Base-by-base conservation (phyloP, 805 yeast species). In the Suhomyces sp. region DNA sequence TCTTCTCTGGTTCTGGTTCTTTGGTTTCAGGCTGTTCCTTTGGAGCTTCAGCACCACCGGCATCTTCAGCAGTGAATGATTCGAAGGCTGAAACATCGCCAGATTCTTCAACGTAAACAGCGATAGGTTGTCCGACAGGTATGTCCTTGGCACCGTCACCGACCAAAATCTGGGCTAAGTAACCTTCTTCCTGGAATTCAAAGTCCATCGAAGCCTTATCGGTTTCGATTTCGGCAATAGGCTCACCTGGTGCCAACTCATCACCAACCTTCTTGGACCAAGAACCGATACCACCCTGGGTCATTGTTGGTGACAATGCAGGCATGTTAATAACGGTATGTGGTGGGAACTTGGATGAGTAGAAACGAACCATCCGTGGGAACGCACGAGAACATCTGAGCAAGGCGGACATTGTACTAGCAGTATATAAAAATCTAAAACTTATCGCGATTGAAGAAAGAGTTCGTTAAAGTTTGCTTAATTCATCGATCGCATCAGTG, bases 261-360 rank as follows among this genome's bases (percentile, higher is more conserved):
- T 94, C 99, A 65, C 99, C 99, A 37, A 85, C 89, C 44, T 81
- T 72, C 78, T 92, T 94, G 68, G 84, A 81, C 99, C 99, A 94
- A 53, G 83, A 78, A 39, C 93, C 93, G 58, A 94, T 77, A 71
- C 84, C 86, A 68, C 99, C 99, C 67, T 89, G 93, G 55, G 97
- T 88, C 99, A 94, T 94, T 50, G 99, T 94, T 59, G 99, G 99
- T n/a, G 98, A 93, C 64, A 94, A 78, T 8, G 99, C 99, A 46
- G 99, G 99, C 99, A 94, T 94, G 69, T 86, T 86, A 63, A 94
- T 90, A 65, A 94, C 85, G 54, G 87, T 83, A 73, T 94, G 97
- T 19, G 84, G 72, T 33, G 97, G 97, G 74, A 82, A 89, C 59
- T 75, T 73, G 27, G 78, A 70, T 22, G 78, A 65, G 63, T 75